Percentiles rank a stretch among this genome's conserved stretches.
Conservation (phyloP, 2,329 filamentous ascomycete species). For the Fusarium poae region DNA sequence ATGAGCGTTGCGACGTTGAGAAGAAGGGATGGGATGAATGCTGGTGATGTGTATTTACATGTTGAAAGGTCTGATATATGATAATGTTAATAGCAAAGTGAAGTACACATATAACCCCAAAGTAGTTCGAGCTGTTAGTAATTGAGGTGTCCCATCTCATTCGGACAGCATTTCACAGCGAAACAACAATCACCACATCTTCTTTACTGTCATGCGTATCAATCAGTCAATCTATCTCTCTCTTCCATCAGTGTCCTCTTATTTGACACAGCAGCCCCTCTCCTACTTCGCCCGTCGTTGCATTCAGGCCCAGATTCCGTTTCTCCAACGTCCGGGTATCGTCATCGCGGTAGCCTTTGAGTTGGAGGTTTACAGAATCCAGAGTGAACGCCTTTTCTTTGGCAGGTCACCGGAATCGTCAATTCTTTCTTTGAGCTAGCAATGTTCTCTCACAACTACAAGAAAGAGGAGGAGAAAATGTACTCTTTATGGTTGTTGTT, state of each 20-base stretch:
- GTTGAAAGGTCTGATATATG: conserved; percentile 44
- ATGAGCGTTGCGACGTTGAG: conserved; percentile 32
- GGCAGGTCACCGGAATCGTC: no score
- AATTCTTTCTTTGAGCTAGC: not conserved
- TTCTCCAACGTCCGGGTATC: no score
- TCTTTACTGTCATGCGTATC: no score
- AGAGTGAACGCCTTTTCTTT: not conserved
- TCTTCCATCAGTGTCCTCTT: no score
- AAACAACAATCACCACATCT: no score
- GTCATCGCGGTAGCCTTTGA: not conserved
- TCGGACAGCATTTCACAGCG: no score
- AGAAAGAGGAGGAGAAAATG: not conserved
- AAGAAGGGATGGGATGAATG: conserved; percentile 21
- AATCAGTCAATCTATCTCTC: no score
- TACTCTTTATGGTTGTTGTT: not conserved
- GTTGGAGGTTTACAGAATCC: not conserved
- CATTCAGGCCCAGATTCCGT: not conserved
- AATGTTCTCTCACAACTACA: not conserved
- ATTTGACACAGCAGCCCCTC: no score
- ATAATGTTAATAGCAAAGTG: conserved; percentile 13
- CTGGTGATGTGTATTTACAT: conserved; percentile 40
- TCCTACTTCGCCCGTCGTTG: no score
- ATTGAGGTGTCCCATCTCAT: not conserved
- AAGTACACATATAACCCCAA: not conserved
- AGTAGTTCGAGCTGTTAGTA: fast-evolving